Conservation (phyloP, 495 filamentous ascomycete species). For the Penicillium flavigenum region DNA sequence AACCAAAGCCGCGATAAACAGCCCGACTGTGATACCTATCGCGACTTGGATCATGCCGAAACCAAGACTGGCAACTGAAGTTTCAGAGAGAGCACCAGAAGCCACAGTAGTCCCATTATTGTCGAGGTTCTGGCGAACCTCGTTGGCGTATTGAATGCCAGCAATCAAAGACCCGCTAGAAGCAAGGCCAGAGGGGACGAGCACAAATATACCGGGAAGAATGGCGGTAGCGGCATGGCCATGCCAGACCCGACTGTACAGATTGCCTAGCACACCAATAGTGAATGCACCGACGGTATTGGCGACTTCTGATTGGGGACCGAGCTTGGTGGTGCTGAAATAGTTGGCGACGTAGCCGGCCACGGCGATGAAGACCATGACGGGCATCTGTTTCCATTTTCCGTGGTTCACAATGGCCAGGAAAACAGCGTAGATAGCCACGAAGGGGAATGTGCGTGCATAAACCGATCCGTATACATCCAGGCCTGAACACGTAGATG, state of each 20-base stretch:
- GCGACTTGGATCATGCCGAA: constrained; percentile 89
- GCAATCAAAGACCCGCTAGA: constrained; percentile 76
- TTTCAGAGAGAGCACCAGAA: constrained; percentile 36
- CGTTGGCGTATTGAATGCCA: constrained; percentile 74
- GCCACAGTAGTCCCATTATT: constrained; percentile 39
- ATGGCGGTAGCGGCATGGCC: constrained; percentile 88
- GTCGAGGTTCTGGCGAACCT: constrained; percentile 58
- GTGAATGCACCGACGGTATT: constrained; percentile 84
- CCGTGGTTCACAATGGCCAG: constrained; percentile 86
- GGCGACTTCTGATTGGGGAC: constrained; percentile 74
- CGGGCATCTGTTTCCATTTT: constrained; percentile 84
- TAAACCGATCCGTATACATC: constrained; percentile 46
- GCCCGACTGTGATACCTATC: constrained; percentile 86
- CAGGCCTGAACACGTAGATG: constrained; percentile 61
- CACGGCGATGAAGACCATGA: constrained; percentile 80
- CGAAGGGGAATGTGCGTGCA: constrained; percentile 57
- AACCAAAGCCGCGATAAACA: constrained; percentile 80
- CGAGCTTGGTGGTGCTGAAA: constrained; percentile 69
- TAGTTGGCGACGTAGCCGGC: constrained; percentile 82
- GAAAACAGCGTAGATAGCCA: constrained; percentile 75
- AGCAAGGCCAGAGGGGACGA: constrained; percentile 85
- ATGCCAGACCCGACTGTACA: constrained; percentile 79
- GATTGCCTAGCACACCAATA: constrained; percentile 81
- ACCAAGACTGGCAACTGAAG: constrained; percentile 71
- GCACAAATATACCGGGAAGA: constrained; percentile 89